Base-by-base conservation (phyloP, 139 green algal species). In the Axilococcus clingmanii region DNA sequence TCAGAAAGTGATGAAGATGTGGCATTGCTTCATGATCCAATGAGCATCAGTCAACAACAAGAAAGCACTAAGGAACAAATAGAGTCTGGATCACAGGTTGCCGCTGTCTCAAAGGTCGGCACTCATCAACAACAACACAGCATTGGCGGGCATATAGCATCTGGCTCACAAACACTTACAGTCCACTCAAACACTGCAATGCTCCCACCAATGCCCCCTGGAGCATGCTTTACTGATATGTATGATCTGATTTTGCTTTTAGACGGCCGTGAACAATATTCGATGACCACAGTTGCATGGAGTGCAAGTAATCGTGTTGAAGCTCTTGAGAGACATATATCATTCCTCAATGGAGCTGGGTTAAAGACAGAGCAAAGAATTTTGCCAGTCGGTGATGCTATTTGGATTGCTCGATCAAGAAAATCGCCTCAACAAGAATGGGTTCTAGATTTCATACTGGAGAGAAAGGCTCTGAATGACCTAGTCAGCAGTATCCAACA, bases 381-480 rank as follows among this genome's bases (percentile, higher is more conserved):
- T 15, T 59, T 83, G 51, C 29, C 48, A 8, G 64, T 78, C 16
- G 77, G 76, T 4, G 68, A 84, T 38, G 65, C 41, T 4, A 5
- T 78, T n/a, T 85, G 78, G 74, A 20, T 87, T 8, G 77, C 71
- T 19, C 56, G 69, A 37, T 47, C 40, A n/a, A 57, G 53, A 40
- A 23, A 27, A 17, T 4, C 22, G 6, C 32, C 55, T 1, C n/a
- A 9, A 3, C 3, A 4, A 4, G 59, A 68, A 63, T 89, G 75
- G 32, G 63, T 91, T 45, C 58, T 91, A 46, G 83, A 92, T 48
- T 78, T 59, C 11, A 35, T 93, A 1, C 3, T 86, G 40, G 83
- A 93, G 74, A 72, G 83, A 48, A 93, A 93, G 80, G 51, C 45
- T 19, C 24, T 67, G 9, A 33, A 61, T 15, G 83, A 93, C 60